phyloP scores from a whole-genome alignment of 768 basidiomycete species.

The Cystobasidium ongulense region DNA sequence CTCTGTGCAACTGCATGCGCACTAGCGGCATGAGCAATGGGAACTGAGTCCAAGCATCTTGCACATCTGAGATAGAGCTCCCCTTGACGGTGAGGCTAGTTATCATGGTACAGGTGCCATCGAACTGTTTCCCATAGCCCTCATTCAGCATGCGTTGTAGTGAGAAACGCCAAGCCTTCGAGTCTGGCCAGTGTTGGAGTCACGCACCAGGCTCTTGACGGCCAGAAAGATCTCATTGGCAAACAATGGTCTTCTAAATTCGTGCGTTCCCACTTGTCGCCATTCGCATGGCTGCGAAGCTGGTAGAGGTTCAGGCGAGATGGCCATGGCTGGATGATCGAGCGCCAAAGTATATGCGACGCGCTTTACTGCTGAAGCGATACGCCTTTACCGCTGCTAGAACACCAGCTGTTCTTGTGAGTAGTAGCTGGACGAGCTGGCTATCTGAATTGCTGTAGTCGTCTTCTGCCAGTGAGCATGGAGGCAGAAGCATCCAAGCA shows the following conservation, averaged over 20 bases:
- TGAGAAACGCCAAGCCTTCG: neutral
- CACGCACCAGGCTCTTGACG: neutral
- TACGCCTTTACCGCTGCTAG: too few relatives aligned
- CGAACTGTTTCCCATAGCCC: neutral
- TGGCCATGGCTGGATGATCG: neutral
- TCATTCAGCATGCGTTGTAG: too few relatives aligned
- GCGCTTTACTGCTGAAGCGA: too few relatives aligned
- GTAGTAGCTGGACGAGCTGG: too few relatives aligned
- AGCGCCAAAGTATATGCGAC: too few relatives aligned
- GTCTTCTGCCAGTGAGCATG: too few relatives aligned
- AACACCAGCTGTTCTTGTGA: too few relatives aligned
- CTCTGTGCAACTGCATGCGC: neutral
- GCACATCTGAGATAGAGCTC: neutral
- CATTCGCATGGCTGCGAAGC: neutral
- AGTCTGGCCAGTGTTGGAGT: neutral
- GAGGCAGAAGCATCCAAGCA: too few relatives aligned
- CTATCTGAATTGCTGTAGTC: too few relatives aligned
- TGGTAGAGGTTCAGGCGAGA: neutral
- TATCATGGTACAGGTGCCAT: neutral
- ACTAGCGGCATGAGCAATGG: neutral
- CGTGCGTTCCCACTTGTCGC: neutral
- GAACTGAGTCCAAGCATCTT: neutral
- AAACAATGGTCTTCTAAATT: neutral
- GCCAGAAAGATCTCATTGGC: slow-evolving; percentile 9
- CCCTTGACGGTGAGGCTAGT: neutral